Conservation (phyloP, 2,329 filamentous ascomycete species). For the Apiospora marii region DNA sequence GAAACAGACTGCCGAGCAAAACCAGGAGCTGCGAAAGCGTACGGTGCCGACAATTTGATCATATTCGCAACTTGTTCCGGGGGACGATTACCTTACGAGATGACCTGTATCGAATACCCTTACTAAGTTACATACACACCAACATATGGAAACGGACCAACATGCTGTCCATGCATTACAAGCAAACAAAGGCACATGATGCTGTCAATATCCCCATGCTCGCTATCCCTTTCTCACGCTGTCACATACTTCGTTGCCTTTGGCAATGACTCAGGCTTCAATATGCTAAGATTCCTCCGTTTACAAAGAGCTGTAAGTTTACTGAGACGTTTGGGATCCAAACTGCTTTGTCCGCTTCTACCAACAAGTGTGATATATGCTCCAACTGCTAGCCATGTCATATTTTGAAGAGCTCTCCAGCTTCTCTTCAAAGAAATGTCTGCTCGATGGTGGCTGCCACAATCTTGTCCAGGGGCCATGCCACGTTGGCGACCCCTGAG, state of each 20-base stretch:
- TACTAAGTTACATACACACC: background rate
- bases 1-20: background rate
- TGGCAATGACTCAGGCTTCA: background rate
- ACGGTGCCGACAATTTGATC: background rate
- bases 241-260: background rate
- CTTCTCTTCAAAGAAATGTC: background rate
- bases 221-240: background rate
- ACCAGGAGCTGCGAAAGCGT: slow-evolving; percentile 23
- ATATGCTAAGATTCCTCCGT: background rate
- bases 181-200: background rate
- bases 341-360: background rate
- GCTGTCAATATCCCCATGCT: background rate
- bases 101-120: background rate
- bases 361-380: background rate
- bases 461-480: background rate
- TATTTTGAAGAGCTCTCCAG: background rate
- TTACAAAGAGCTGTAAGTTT: background rate
- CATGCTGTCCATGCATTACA: background rate
- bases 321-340: background rate
- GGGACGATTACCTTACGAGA: background rate
- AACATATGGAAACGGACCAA: background rate
- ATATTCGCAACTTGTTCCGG: background rate
- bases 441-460: background rate
- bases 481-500: background rate
- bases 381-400: background rate